Conservation (phyloP, 805 yeast species). For the Cephaloascus fragrans region DNA sequence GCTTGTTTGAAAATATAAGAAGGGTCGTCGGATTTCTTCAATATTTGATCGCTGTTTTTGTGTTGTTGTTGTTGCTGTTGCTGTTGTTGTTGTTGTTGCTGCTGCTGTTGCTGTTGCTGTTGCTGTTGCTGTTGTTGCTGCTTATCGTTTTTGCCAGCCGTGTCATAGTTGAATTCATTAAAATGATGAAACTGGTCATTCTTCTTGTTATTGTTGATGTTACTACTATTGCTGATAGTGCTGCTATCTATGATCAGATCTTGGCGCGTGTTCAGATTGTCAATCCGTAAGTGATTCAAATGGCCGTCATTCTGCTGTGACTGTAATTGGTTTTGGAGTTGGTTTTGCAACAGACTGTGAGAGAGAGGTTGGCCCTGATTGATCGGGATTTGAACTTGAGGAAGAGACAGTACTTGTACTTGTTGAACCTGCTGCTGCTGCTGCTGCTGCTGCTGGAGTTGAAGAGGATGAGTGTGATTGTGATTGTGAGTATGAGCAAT, state of each 20-base stretch:
- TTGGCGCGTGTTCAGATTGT: neutral
- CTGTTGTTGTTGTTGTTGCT: neutral
- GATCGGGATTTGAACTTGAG: neutral
- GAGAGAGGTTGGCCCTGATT: neutral
- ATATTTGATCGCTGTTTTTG: neutral
- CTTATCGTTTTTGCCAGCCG: neutral
- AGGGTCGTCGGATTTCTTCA: neutral
- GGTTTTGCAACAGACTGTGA: neutral
- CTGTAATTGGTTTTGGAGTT: neutral
- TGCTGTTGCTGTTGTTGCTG: neutral
- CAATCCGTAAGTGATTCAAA: neutral
- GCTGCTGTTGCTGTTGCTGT: neutral
- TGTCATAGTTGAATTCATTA: neutral
- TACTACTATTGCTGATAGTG: too few species aligned
- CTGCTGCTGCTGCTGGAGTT: neutral
- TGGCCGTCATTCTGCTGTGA: neutral
- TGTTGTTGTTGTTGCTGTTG: neutral
- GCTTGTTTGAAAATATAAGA: neutral
- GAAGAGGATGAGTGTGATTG: constrained; percentile 2
- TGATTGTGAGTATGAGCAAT: neutral
- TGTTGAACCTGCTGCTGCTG: constrained; percentile 1
- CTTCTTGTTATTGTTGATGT: too few species aligned
- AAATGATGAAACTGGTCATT: neutral
- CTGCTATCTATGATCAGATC: too few species aligned
- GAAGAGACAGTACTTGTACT: too few species aligned